phyloP scores from a whole-genome alignment of 2,329 filamentous ascomycete species.

The Claviceps arundinis region DNA sequence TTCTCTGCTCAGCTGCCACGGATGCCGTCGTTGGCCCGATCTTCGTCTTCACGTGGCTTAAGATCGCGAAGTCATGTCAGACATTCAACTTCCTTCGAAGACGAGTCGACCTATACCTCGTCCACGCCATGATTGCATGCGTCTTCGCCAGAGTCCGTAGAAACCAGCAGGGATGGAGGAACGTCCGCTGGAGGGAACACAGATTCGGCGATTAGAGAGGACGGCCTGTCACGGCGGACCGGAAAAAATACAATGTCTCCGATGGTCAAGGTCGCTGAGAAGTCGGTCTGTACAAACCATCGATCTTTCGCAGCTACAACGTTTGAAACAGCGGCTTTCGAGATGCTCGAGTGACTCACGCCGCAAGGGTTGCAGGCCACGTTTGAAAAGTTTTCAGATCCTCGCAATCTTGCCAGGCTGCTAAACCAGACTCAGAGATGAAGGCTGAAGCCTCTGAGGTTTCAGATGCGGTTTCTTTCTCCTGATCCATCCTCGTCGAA shows the following conservation, averaged over 20 bases:
- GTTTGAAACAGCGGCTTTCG: slow-evolving; percentile 52
- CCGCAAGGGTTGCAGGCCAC: slow-evolving; percentile 39
- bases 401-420: slow-evolving; percentile 4
- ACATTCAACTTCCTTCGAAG: neutral
- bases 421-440: neutral
- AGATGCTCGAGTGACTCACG: slow-evolving; percentile 59
- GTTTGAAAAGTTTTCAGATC: slow-evolving; percentile 21
- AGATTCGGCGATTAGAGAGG: neutral
- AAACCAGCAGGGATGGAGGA: neutral
- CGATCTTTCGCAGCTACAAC: slow-evolving; percentile 49
- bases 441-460: neutral
- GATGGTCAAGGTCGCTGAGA: slow-evolving; percentile 30
- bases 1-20: slow-evolving; percentile 22
- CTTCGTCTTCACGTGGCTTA: neutral
- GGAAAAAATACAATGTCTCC: neutral
- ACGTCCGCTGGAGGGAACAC: neutral
- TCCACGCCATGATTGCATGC: neutral
- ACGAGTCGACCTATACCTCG: neutral
- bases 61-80: neutral
- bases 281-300: slow-evolving; percentile 38
- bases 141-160: slow-evolving; percentile 1
- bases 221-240: neutral
- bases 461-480: neutral
- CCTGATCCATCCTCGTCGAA: neutral
- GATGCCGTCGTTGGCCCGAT: slow-evolving; percentile 2